These are phyloP conservation scores for Xylaria acuta DNA, from an alignment of 495 filamentous ascomycete species.

Conservation along the genomic window DNA sequence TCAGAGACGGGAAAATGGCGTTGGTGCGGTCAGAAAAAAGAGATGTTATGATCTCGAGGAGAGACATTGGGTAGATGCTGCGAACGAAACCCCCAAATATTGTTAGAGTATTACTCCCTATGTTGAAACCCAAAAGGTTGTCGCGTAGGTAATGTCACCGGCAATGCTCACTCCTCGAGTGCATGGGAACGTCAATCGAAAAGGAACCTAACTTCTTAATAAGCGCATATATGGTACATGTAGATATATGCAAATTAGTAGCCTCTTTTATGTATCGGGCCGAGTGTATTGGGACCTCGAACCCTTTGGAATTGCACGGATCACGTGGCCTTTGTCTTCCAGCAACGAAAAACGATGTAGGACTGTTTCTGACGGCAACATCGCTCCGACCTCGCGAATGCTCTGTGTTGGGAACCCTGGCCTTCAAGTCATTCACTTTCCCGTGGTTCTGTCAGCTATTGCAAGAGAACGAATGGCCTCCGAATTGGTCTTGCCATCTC, in stretches of 20 bases:
- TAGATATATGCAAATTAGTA: not conserved
- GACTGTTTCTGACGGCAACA: not conserved
- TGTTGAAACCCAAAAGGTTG: not conserved
- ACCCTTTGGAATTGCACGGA: not conserved
- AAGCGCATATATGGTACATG: not conserved
- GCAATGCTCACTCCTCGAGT: not conserved
- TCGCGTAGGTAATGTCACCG: not conserved
- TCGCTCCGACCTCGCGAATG: not conserved
- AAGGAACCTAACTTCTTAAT: not conserved
- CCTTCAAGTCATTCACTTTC: not conserved
- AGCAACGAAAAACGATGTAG: not conserved
- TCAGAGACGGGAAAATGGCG: not conserved
- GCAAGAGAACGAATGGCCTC: conserved; percentile 10
- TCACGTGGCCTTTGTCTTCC: not conserved
- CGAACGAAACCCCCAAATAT: not conserved
- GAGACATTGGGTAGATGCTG: conserved; percentile 5
- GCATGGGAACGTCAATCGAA: not conserved
- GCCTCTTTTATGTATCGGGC: not conserved
- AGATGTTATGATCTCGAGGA: conserved; percentile 19
- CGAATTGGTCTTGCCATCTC: not conserved
- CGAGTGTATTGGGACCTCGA: not conserved
- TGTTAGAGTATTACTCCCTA: not conserved
- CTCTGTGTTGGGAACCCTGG: not conserved
- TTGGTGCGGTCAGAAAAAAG: not conserved
- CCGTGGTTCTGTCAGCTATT: not conserved